Base-by-base conservation (phyloP, 2,329 filamentous ascomycete genomes). In the Xylariaceae sp. region DNA sequence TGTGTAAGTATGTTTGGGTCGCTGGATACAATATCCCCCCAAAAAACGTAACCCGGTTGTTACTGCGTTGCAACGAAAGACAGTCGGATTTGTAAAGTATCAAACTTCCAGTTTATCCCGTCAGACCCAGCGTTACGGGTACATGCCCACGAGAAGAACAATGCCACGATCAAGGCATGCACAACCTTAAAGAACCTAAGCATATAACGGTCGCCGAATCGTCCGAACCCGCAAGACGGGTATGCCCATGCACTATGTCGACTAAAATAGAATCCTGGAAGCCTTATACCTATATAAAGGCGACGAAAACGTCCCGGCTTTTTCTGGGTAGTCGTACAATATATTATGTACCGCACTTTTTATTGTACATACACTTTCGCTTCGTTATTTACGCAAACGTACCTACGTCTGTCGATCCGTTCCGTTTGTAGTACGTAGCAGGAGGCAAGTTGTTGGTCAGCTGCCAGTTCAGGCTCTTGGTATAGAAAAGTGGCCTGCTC, bases 361-460 rank as follows among this genome's bases (percentile, higher is more conserved):
- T 56, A 55, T 58, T 51, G 34, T 58, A 58, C 56, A 58, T 58
- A 58, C 56, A 58, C 34, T 53, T 51, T 34, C n/a, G 5, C n/a
- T 10, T 51, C 34, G 29, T n/a, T 58, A 58, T 53, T 51, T 58
- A 58, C 53, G 53, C 36, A 46, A 43, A 42, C 41, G 34, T 53
- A 53, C 53, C 12, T 26, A n/a, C n/a, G n/a, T 13, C 13, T n/a
- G 53, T 19, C 39, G 6, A 32, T 55, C 42, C n/a, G 34, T 39
- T 55, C 42, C n/a, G 34, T 39, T 21, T 40, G 34, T 9, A 37
- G 26, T 39, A n/a, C n/a, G n/a, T n/a, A 34, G 9, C 18, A 18
- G 42, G 36, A 43, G 16, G 36, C 22, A 19, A 10, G 40, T 22
- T 12, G 36, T 47, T 48, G 39, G 32, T 44, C 16, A 18, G 26